phyloP scores from a whole-genome alignment of 805 yeast species.

The Starmerella stigmatis region DNA sequence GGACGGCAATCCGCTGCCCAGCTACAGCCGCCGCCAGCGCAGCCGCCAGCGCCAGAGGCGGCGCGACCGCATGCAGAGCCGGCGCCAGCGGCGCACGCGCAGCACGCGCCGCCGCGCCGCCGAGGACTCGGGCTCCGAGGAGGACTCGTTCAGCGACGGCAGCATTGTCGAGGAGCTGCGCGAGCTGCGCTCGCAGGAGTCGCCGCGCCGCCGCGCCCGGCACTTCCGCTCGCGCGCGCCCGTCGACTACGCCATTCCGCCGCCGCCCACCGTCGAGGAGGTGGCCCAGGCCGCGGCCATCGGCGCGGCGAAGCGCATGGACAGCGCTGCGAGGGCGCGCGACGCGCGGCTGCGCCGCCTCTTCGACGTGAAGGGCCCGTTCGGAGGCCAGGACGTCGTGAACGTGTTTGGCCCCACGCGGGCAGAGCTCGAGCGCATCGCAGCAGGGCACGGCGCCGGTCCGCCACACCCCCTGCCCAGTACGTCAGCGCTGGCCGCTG shows the following conservation, averaged over 20 bases:
- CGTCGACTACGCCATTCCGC: slow-evolving; percentile 25
- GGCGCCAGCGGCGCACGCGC: neutral
- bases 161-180: slow-evolving; percentile 22
- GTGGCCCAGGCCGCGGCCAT: slow-evolving; percentile 15
- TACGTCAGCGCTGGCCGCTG: slow-evolving; percentile 40
- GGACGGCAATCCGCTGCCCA: slow-evolving; percentile 18
- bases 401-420: slow-evolving; percentile 44
- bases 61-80: neutral
- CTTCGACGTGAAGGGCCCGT: slow-evolving; percentile 93
- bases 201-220: slow-evolving; percentile 18
- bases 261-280: slow-evolving; percentile 25
- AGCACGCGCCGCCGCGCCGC: neutral
- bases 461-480: slow-evolving; percentile 12
- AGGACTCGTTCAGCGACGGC: slow-evolving; percentile 16
- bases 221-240: slow-evolving; percentile 23
- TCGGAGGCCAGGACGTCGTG: slow-evolving; percentile 90
- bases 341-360: slow-evolving; percentile 44
- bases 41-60: slow-evolving; percentile 4
- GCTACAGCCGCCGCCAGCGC: slow-evolving; percentile 7
- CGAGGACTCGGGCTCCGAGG: slow-evolving; percentile 9
- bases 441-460: neutral
- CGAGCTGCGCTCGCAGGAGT: slow-evolving; percentile 16
- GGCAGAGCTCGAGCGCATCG: slow-evolving; percentile 15
- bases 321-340: neutral
- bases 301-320: slow-evolving; percentile 8